Evolutionary conservation across 495 filamentous ascomycete species (phyloP), one percentile per base, ranked within the genome.

Genomic region (Saxispiralis lemnorum): DNA sequence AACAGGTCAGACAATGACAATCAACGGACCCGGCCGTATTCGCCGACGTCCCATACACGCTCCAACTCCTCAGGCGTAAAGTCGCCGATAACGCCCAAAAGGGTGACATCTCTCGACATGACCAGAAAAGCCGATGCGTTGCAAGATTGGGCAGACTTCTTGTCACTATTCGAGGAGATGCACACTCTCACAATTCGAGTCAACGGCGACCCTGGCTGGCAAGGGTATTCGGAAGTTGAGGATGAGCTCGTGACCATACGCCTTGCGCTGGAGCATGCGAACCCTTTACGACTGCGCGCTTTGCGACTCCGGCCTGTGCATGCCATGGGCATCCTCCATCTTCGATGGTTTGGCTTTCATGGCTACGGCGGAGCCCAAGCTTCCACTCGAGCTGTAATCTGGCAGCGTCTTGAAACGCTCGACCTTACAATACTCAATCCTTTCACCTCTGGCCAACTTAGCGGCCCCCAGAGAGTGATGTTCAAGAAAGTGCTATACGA

Each of bases 401-500:
- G 55, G 55, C 20, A 43, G 17, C 21, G 17, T 20, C 34, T 59
- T 19, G 35, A 40, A 9, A 44, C 41, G 11, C 44, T 59, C 18
- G 52, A 48, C 33, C 17, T 59, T 16, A 47, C 52, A 14, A 30
- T 59, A n/a, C 16, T 35, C 13, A 51, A 48, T 38, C 56, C 53
- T 9, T 47, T 44, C 45, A 16, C 41, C 20, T 19, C 30, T 1
- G n/a, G 7, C n/a, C 11, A 37, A 7, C 34, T 52, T 15, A 43
- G 39, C 20, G 19, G 31, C 1, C 33, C 41, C 5, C 52, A 57
- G 24, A 16, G 42, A 12, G 15, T 41, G 13, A 51, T 56, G 31
- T 56, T 53, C 46, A 38, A 44, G 31, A 57, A 57, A 34, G 38
- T 54, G 18, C 43, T 59, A 11, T 46, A 57, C 43, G 45, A 49